These are phyloP conservation scores for Nymphaea colorata DNA, from an alignment of 164 flowering plant genomes.

Conservation along the genomic window DNA sequence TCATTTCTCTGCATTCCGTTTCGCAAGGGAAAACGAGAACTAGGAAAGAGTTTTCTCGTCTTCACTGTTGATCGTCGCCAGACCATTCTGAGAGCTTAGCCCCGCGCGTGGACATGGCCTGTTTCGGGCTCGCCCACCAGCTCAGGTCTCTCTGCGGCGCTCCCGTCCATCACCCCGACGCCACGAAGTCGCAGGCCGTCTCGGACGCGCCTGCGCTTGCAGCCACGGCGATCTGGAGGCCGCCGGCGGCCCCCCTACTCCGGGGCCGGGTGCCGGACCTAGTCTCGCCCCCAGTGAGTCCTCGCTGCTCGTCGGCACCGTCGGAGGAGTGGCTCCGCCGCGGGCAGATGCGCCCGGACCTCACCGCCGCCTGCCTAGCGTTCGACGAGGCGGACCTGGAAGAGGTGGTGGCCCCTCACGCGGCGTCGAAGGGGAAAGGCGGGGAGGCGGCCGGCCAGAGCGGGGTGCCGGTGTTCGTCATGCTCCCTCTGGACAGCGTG, in stretches of 20 bases:
- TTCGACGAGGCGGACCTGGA: conserved; percentile 19
- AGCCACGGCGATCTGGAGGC: conserved; percentile 35
- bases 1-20: too few species aligned
- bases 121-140: conserved; percentile 20
- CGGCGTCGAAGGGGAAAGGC: conserved; percentile 1
- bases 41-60: too few species aligned
- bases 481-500: conserved; percentile 97
- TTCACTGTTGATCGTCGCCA: too few species aligned
- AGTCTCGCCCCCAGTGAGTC: conserved; percentile 57
- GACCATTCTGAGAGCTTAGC: too few species aligned
- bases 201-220: conserved; percentile 10
- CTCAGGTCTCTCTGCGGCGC: conserved; percentile 44
- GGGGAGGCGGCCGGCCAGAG: conserved; percentile 6
- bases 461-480: conserved; percentile 90
- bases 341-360: conserved; percentile 37
- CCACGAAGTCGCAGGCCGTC: neutral
- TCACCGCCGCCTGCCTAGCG: conserved; percentile 66
- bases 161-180: conserved; percentile 15
- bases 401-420: neutral
- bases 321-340: conserved; percentile 6
- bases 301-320: conserved; percentile 36
- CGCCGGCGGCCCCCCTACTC: conserved; percentile 20
- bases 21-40: too few species aligned
- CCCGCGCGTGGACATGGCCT: too few species aligned
- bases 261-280: conserved; percentile 27